Conservation (phyloP, 202 grass and related monocot genomes). For the Hordeum pubiflorum region DNA sequence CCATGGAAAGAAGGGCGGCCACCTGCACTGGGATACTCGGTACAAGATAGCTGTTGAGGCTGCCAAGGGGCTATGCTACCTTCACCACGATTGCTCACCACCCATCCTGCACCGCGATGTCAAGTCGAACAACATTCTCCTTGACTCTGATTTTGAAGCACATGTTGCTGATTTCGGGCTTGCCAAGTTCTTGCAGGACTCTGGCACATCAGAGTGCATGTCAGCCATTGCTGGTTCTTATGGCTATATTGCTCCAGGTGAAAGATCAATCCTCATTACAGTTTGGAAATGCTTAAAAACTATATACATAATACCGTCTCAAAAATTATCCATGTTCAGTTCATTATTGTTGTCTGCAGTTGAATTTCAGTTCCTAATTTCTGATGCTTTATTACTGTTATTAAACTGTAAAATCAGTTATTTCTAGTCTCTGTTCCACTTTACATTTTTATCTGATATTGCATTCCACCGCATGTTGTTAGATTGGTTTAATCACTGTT, state of each 20-base stretch:
- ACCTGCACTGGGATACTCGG: slow-evolving; percentile 79
- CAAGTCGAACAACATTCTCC: slow-evolving; percentile 95
- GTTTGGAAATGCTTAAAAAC: not conserved
- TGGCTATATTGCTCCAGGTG: slow-evolving; percentile 97
- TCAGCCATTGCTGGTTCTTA: slow-evolving; percentile 96
- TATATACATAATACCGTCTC: not conserved
- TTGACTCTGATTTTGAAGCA: slow-evolving; percentile 82
- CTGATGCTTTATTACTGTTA: not conserved
- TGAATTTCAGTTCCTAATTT: not conserved
- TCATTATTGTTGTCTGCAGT: not conserved
- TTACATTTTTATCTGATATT: not conserved
- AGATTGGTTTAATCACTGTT: not conserved
- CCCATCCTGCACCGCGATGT: slow-evolving; percentile 86
- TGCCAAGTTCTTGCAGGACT: slow-evolving; percentile 89
- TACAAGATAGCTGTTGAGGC: slow-evolving; percentile 88
- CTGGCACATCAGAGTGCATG: slow-evolving; percentile 92
- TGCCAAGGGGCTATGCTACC: slow-evolving; percentile 89
- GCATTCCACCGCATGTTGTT: not conserved
- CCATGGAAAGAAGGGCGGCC: slow-evolving; percentile 89
- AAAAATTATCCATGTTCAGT: not conserved
- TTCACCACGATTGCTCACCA: slow-evolving; percentile 89
- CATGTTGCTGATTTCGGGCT: slow-evolving; percentile 94
- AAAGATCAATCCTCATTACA: not conserved
- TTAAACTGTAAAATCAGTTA: not conserved
- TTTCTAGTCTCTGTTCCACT: not conserved